Conservation (phyloP, 208 protist genomes). For the Crithidia sp. region DNA sequence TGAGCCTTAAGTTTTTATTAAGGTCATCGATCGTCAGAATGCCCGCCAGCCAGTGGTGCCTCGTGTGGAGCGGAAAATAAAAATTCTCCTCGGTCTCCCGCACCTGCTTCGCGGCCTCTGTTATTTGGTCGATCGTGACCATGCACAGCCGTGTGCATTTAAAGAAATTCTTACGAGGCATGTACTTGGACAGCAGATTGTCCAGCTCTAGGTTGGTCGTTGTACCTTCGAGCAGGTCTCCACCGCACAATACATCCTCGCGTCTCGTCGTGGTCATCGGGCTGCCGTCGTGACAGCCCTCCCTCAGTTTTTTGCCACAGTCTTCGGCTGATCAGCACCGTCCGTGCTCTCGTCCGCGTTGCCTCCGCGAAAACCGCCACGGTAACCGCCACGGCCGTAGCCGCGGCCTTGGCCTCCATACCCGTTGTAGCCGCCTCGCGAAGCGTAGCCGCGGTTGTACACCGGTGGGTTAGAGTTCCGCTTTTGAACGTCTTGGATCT, state of each 20-base stretch:
- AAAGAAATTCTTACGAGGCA: too few relatives aligned
- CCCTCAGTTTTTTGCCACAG: not conserved
- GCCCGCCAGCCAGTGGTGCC: constrained; percentile 1
- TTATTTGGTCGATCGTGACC: not conserved
- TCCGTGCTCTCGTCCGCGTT: not conserved
- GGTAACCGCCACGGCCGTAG: constrained; percentile 2
- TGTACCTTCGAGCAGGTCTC: not conserved
- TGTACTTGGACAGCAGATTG: not conserved
- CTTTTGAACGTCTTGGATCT: not conserved
- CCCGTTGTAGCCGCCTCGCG: not conserved
- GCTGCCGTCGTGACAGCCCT: not conserved
- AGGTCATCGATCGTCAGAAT: too few relatives aligned
- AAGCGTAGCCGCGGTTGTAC: not conserved
- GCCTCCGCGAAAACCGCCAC: constrained; percentile 1
- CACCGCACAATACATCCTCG: not conserved
- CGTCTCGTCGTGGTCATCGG: not conserved
- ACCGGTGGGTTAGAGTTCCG: not conserved
- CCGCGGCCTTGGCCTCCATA: constrained; percentile 2
- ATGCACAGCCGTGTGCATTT: too few relatives aligned
- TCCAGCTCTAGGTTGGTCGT: not conserved
- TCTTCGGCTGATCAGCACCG: not conserved
- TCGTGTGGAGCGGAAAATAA: constrained; percentile 1
- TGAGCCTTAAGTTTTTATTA: too few relatives aligned
- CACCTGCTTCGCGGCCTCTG: not conserved
- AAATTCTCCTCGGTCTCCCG: not conserved